These are phyloP conservation scores for Rostrohypoxylon terebratum DNA, from an alignment of 495 filamentous ascomycete species.

Conservation along the genomic window DNA sequence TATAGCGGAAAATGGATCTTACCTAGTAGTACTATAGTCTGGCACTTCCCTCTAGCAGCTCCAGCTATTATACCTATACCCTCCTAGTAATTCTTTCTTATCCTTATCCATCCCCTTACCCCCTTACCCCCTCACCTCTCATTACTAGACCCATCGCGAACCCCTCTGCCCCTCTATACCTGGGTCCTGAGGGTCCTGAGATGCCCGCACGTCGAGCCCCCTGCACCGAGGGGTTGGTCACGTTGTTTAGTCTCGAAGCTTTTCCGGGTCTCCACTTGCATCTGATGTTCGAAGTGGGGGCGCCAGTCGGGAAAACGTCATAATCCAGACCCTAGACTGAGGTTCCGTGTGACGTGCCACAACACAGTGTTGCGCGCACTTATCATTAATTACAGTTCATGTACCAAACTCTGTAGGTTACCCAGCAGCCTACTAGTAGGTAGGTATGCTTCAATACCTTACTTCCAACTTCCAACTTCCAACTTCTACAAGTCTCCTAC, in stretches of 20 bases:
- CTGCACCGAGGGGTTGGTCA: conserved; percentile 46
- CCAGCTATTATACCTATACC: too few species aligned
- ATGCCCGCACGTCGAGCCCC: conserved; percentile 22
- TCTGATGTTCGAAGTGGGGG: conserved; percentile 44
- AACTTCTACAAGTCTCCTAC: not conserved
- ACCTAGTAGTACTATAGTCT: not conserved
- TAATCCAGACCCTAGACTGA: conserved; percentile 43
- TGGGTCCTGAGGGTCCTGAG: too few species aligned
- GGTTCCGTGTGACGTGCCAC: conserved; percentile 45
- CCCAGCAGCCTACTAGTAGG: too few species aligned
- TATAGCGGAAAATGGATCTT: conserved; percentile 12
- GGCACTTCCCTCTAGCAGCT: not conserved
- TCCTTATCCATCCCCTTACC: not conserved
- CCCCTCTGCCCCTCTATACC: conserved; percentile 38
- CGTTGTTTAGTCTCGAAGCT: conserved; percentile 47
- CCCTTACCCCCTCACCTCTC: not conserved
- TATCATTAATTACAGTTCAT: not conserved
- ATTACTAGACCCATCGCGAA: conserved; percentile 22
- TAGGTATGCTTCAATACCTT: too few species aligned
- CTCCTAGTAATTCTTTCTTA: not conserved
- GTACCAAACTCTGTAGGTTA: not conserved
- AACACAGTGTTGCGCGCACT: conserved; percentile 39
- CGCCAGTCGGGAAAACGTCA: conserved; percentile 46
- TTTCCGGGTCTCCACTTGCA: conserved; percentile 46
- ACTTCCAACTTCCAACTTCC: not conserved